Evolutionary conservation across 257 asterid genomes (phyloP).

Genomic region (Avicennia marina): DNA sequence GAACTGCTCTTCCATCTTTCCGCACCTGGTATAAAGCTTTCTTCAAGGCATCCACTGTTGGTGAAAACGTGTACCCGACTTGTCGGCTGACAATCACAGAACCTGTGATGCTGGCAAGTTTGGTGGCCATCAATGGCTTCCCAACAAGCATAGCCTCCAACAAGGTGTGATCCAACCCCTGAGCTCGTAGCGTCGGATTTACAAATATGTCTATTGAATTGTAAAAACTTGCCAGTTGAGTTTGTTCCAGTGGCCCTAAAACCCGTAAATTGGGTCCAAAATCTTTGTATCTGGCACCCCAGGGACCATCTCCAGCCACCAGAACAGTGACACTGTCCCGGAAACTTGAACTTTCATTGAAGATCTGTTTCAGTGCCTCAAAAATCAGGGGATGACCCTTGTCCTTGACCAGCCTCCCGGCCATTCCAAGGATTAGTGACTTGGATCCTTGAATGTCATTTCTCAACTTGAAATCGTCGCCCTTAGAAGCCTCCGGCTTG

Average conservation of each 20-base stretch:
- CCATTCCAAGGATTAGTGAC: conserved; percentile 47
- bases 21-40: conserved; percentile 44
- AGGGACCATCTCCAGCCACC: conserved; percentile 83
- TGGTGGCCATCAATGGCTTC: conserved; percentile 69
- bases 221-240: conserved; percentile 49
- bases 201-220: conserved; percentile 53
- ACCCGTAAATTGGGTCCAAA: conserved; percentile 46
- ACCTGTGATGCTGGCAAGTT: conserved; percentile 56
- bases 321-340: conserved; percentile 38
- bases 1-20: conserved; percentile 45
- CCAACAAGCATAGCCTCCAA: conserved; percentile 69
- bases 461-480: conserved; percentile 14
- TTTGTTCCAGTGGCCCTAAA: conserved; percentile 53
- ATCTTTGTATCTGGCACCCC: conserved; percentile 58
- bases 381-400: conserved; percentile 70
- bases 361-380: conserved; percentile 57
- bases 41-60: conserved; percentile 53
- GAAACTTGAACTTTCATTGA: conserved; percentile 38
- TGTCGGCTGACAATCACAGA: conserved; percentile 51
- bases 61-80: conserved; percentile 63
- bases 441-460: conserved; percentile 23
- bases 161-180: conserved; percentile 75
- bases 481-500: conserved; percentile 29
- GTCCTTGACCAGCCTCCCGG: conserved; percentile 81
- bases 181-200: conserved; percentile 76